Percentiles rank a stretch among this genome's conserved stretches.
Evolutionary conservation across 2,329 filamentous ascomycete genomes (phyloP).

Genomic region (Fusarium sp.): DNA sequence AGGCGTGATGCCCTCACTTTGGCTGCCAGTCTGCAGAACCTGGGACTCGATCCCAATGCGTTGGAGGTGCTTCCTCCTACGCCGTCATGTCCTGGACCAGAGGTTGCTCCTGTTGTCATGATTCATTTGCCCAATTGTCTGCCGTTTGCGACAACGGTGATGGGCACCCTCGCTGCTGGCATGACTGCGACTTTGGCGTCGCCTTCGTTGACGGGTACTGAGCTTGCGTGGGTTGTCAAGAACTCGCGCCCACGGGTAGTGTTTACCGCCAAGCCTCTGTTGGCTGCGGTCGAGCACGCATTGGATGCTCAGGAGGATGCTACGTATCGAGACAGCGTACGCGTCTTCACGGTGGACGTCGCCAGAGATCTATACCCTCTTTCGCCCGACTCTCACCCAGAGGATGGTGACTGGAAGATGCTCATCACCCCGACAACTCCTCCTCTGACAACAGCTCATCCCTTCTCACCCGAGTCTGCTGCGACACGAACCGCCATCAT

Average conservation of each 20-base stretch:
- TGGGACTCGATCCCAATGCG: slow-evolving; percentile 52
- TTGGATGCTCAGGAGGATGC: slow-evolving; percentile 49
- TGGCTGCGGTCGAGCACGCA: slow-evolving; percentile 50
- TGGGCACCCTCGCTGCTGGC: slow-evolving; percentile 55
- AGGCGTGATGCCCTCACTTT: slow-evolving; percentile 51
- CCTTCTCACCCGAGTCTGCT: slow-evolving; percentile 49
- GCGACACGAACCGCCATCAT: slow-evolving; percentile 68
- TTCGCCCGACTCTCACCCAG: slow-evolving; percentile 27
- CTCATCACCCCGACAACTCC: slow-evolving; percentile 63
- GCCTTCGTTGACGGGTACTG: slow-evolving; percentile 53
- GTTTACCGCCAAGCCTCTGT: slow-evolving; percentile 50
- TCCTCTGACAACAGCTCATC: slow-evolving; percentile 59
- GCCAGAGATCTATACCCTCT: slow-evolving; percentile 50
- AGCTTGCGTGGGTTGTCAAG: slow-evolving; percentile 56
- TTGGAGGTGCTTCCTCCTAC: slow-evolving; percentile 53
- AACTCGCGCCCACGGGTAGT: slow-evolving; percentile 54
- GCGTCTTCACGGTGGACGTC: slow-evolving; percentile 68
- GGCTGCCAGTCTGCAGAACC: slow-evolving; percentile 50
- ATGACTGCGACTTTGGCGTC: slow-evolving; percentile 56
- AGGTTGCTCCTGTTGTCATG: slow-evolving; percentile 56
- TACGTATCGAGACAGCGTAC: slow-evolving; percentile 57
- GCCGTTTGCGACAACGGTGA: slow-evolving; percentile 51
- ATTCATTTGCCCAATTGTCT: slow-evolving; percentile 58
- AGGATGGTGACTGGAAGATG: slow-evolving; percentile 67
- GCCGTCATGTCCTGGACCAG: slow-evolving; percentile 51